A percentile compares a stretch with the other conserved stretches of the same genome.
Evolutionary conservation across 768 basidiomycete species (phyloP).

Genomic region (Lactifluus hygrophoroides): DNA sequence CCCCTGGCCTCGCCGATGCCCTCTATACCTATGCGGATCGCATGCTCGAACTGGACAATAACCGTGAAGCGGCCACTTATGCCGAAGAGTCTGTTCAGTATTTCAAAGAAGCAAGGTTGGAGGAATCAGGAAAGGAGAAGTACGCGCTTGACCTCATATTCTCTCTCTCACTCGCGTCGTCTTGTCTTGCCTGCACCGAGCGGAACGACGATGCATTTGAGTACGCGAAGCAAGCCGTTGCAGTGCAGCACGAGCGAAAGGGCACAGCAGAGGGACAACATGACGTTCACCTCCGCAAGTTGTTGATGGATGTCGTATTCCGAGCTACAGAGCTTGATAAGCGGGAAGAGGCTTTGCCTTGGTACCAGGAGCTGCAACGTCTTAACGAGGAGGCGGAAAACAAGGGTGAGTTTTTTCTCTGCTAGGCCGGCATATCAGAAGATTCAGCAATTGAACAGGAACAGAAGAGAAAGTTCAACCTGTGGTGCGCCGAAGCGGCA

Average conservation of each 20-base stretch:
- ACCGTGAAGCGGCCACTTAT: conserved; percentile 3
- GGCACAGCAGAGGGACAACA: not conserved
- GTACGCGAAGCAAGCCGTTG: conserved; percentile 11
- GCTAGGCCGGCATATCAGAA: not conserved
- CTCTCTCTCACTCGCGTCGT: conserved; percentile 9
- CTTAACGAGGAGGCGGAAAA: not conserved
- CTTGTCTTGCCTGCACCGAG: conserved; percentile 11
- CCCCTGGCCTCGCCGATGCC: conserved; percentile 5
- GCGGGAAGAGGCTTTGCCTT: not conserved
- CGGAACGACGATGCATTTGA: not conserved
- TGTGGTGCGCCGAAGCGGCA: not conserved
- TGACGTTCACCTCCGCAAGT: not conserved
- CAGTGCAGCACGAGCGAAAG: conserved; percentile 1
- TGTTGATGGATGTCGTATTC: conserved; percentile 2
- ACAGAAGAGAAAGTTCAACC: not conserved
- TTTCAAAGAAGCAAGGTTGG: conserved; percentile 1
- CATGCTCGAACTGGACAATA: conserved; percentile 8
- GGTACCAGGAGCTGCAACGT: not conserved
- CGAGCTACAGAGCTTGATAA: not conserved
- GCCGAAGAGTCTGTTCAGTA: conserved; percentile 9
- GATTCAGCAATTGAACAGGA: not conserved
- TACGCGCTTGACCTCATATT: conserved; percentile 4
- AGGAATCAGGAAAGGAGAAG: not conserved
- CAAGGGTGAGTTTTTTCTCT: not conserved
- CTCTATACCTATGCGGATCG: conserved; percentile 4